phyloP scores from a whole-genome alignment of 352 stramenopile species.

The Pythium inflatum region DNA sequence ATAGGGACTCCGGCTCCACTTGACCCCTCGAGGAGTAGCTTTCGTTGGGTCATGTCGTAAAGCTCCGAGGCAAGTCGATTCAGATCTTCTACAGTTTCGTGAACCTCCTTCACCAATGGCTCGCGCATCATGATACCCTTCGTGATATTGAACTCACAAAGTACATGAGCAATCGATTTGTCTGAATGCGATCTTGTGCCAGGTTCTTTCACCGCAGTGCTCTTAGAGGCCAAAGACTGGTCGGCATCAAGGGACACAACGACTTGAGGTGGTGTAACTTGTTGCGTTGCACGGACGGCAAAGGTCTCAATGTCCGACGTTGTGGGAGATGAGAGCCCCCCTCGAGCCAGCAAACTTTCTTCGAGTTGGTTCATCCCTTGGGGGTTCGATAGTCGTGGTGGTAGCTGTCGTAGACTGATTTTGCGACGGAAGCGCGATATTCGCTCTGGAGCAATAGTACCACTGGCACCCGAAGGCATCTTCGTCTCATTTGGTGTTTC shows the following conservation, averaged over 20 bases:
- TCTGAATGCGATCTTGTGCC: background rate
- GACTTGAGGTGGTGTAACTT: background rate
- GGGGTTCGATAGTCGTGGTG: background rate
- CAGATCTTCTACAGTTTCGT: conserved; percentile 31
- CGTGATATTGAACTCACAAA: conserved; percentile 52
- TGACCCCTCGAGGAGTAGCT: background rate
- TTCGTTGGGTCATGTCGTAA: conserved; percentile 25
- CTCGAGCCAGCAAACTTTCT: background rate
- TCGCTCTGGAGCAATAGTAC: background rate
- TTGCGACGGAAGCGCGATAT: conserved; percentile 19
- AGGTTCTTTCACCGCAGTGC: background rate
- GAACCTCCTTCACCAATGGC: conserved; percentile 54
- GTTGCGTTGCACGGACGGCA: background rate
- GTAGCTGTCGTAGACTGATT: conserved; percentile 25
- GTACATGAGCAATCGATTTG: conserved; percentile 38
- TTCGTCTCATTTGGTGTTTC: background rate
- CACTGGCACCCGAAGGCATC: too few species aligned
- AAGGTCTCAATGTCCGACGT: conserved; percentile 9
- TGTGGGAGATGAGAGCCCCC: background rate
- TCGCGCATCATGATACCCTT: conserved; percentile 70
- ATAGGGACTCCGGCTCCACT: background rate
- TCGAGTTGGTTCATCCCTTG: conserved; percentile 26
- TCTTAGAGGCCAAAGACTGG: background rate
- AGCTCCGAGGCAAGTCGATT: conserved; percentile 41
- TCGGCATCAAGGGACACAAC: background rate